Evolutionary conservation across 306 rosid species (phyloP), one percentile per base, ranked within the genome.

Genomic region (Medicago ruthenica): DNA sequence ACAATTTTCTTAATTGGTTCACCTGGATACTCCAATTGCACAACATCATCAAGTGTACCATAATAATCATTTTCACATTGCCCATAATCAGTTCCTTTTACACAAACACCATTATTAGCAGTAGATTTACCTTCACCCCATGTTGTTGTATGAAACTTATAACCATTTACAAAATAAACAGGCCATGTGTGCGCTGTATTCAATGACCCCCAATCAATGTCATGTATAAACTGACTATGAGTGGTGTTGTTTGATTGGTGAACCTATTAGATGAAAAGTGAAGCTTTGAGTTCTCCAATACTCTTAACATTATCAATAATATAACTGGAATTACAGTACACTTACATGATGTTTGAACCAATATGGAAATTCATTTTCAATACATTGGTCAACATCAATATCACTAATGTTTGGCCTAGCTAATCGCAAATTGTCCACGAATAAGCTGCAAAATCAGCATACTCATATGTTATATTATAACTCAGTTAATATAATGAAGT

Each of bases 341-440:
- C 70, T 65, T 40, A 65, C 27, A 65, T 65, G 51, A n/a, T n/a
- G n/a, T n/a, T n/a, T n/a, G n/a, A n/a, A n/a, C n/a, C n/a, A n/a
- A n/a, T n/a, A n/a, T n/a, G 51, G 70, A 65, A 65, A 39, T 61
- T 61, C 67, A 61, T 31, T 61, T 31, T 61, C 67, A 61, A 31
- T 31, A 61, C 13, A 5, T 1, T 17, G 18, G 1, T 55, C 62
- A 8, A 55, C 34, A 18, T 55, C 62, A 24, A 24, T 3, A 24
- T 24, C 27, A 24, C 27, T 24, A 24, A 24, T 24, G 27, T 24
- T 24, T 24, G 27, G 27, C 27, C 27, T 1, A 24, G 27, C 27
- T 24, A 24, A 24, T 3, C 3, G 1, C 3, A 24, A 24, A 24
- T 24, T 24, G 1, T 24, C 27, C 27, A 24, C 27, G 3, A 24